Conservation (phyloP, 2,329 filamentous ascomycete species). For the Aquanectria penicillioides region DNA sequence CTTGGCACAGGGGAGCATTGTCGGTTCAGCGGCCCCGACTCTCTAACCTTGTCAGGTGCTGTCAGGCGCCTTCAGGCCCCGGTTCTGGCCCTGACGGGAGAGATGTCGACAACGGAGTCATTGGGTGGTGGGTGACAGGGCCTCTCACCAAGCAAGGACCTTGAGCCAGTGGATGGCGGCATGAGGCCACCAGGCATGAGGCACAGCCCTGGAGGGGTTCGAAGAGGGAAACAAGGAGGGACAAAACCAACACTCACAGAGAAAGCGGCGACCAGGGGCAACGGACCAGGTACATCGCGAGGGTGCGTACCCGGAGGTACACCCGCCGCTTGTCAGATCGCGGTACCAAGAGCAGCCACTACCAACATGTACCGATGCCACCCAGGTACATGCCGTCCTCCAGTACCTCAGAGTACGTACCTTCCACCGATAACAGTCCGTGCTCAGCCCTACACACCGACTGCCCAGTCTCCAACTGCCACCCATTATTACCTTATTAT, state of each 20-base stretch:
- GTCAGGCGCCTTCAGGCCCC: background rate
- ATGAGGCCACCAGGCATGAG: slow-evolving; percentile 15
- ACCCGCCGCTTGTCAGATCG: slow-evolving; percentile 17
- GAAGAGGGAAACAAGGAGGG: background rate
- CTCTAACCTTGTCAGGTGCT: too few species aligned
- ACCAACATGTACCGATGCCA: slow-evolving; percentile 18
- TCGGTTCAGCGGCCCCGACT: background rate
- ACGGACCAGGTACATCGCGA: too few species aligned
- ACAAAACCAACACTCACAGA: slow-evolving; percentile 1
- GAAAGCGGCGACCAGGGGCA: background rate
- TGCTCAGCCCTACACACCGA: slow-evolving; percentile 43
- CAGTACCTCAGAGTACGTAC: background rate
- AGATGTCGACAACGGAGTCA: background rate
- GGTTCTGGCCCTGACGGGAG: background rate
- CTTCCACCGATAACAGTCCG: slow-evolving; percentile 12
- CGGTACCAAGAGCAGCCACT: slow-evolving; percentile 19
- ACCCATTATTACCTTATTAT: slow-evolving; percentile 33
- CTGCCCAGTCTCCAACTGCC: slow-evolving; percentile 32
- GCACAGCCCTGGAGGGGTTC: slow-evolving; percentile 29
- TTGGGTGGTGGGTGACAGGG: slow-evolving; percentile 7
- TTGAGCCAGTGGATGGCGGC: slow-evolving; percentile 10
- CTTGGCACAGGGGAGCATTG: slow-evolving; percentile 26
- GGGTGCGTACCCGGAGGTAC: slow-evolving; percentile 19
- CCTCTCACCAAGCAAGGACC: background rate
- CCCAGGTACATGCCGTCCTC: slow-evolving; percentile 13